phyloP scores from a whole-genome alignment of 1,284 basidiomycete species.

The Trichosporon faecale region DNA sequence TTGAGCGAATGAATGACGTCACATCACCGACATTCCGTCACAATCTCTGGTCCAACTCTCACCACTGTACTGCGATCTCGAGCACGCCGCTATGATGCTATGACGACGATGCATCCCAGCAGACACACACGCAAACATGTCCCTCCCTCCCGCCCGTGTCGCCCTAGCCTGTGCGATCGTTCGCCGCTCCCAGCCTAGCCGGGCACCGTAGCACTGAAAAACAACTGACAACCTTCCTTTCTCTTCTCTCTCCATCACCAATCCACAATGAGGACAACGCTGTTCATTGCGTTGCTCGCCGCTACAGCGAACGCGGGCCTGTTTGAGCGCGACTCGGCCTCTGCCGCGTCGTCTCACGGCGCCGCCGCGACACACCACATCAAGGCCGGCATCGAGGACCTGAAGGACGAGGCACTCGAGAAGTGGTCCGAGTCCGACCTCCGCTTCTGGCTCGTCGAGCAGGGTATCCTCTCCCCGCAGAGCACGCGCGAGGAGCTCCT shows the following conservation, averaged over 20 bases:
- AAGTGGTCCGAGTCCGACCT: slow-evolving; percentile 73
- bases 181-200: background rate
- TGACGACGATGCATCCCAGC: background rate
- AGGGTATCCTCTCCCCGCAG: slow-evolving; percentile 76
- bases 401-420: slow-evolving; percentile 52
- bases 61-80: background rate
- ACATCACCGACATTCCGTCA: background rate
- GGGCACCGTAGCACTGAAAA: background rate
- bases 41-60: background rate
- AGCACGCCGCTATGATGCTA: background rate
- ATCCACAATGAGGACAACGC: slow-evolving; percentile 2
- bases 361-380: slow-evolving; percentile 69
- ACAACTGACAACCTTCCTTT: background rate
- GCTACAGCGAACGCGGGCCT: background rate
- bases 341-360: slow-evolving; percentile 14
- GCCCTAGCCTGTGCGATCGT: background rate
- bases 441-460: slow-evolving; percentile 77
- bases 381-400: slow-evolving; percentile 58
- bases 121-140: background rate
- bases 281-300: slow-evolving; percentile 8
- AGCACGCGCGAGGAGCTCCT: slow-evolving; percentile 75
- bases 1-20: background rate
- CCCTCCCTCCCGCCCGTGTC: background rate
- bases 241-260: background rate
- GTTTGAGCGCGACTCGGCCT: background rate